Base-by-base conservation (phyloP, 2,329 filamentous ascomycete species). In the Ilyonectria destructans region DNA sequence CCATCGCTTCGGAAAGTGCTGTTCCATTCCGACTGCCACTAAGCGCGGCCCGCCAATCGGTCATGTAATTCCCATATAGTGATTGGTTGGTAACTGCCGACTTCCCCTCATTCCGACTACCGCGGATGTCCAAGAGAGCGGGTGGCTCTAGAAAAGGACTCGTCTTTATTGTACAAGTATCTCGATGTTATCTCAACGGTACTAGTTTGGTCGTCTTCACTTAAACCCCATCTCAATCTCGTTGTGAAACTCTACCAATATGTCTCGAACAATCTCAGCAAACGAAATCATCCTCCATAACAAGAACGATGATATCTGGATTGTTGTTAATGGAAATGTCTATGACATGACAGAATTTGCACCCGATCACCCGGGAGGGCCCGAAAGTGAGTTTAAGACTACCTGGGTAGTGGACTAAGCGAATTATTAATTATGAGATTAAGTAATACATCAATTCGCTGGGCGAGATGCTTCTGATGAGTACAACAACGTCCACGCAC, bases 241-340 rank as follows among this genome's bases (percentile, higher is more conserved):
- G 13, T 13, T 13, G 23, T 21, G 26, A n/a, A 33, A 6, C 4
- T 51, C 7, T 46, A 7, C 13, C 6, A 58, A 26, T 35, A 74
- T 74, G 72, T 12, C 65, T 9, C 73, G 33, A 17, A 33, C 77
- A 15, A 56, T 88, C 21, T 82, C 83, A 15, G 73, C 78, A 2
- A 71, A 81, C 48, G 82, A 89, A 66, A 78, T 90, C 64, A 81
- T 81, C 1, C 75, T 75, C 43, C 87, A 90, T 72, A 83, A 80
- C 48, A 82, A 77, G 0, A 78, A 81, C 0, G 79, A 84, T 15
- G 85, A 89, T 73, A 83, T 87, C 73, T 93, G 91, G 91, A 86
- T 93, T 67, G 89, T 92, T 23, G 86, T 93, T n/a, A 87, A 92
- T 74, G 86, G 86, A 43, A 83, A 86, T 64, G 90, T 92, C 46